Evolutionary conservation across 2,329 filamentous ascomycete species (phyloP).

Genomic region (Phoma sp.): DNA sequence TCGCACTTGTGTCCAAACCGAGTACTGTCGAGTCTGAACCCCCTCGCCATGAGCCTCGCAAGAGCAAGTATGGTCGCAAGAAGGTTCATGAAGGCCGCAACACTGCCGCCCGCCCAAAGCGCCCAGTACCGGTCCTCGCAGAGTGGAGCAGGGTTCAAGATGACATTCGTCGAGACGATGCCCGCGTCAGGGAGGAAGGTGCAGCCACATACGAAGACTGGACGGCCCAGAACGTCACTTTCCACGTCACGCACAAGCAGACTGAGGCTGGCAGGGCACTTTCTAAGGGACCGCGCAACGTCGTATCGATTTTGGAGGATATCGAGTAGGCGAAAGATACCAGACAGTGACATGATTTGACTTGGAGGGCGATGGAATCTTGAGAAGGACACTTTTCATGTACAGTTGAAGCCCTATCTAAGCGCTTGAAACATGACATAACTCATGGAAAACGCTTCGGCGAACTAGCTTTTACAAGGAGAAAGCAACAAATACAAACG

Average conservation of each 20-base stretch:
- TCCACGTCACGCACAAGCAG: slow-evolving; percentile 15
- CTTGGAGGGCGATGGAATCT: not conserved
- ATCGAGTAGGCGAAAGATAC: slow-evolving; percentile 1
- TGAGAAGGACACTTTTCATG: not conserved
- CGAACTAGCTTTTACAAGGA: not conserved
- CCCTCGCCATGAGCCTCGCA: not conserved
- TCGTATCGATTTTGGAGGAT: slow-evolving; percentile 6
- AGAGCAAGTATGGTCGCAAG: not conserved
- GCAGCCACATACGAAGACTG: not conserved
- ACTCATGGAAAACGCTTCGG: not conserved
- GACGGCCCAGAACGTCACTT: slow-evolving; percentile 3
- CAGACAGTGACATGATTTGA: not conserved
- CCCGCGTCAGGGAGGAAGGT: not conserved
- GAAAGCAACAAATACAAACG: slow-evolving; percentile 3
- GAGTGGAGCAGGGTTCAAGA: slow-evolving; percentile 15
- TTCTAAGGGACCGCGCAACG: slow-evolving; percentile 8
- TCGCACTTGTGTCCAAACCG: not conserved
- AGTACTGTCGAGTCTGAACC: not conserved
- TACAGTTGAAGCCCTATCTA: no score
- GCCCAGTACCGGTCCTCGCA: not conserved
- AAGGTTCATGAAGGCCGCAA: slow-evolving; percentile 1
- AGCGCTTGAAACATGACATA: no score
- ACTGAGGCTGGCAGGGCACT: not conserved
- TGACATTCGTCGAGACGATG: slow-evolving; percentile 12
- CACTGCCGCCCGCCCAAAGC: not conserved